Percentiles rank a stretch among this genome's conserved stretches.
phyloP scores from a whole-genome alignment of 2,329 filamentous ascomycete genomes.

The Pestalotiopsis fici region DNA sequence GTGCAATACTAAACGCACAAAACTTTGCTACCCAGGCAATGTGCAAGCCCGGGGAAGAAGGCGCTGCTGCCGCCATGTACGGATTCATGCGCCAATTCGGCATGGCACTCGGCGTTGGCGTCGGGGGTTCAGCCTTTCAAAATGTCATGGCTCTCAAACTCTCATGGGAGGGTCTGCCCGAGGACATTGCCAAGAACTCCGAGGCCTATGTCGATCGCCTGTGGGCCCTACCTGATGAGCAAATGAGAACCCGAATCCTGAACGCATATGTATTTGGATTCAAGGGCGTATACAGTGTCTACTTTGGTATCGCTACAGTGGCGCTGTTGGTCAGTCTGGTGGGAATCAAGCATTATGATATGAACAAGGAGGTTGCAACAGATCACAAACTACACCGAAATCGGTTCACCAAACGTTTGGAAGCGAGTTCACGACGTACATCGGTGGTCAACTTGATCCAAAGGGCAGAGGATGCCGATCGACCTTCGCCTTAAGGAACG shows the following conservation, averaged over 20 bases:
- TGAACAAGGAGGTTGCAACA: conserved; percentile 48
- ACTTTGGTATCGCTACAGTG: conserved; percentile 49
- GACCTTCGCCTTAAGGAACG: not conserved
- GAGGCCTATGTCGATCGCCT: conserved; percentile 23
- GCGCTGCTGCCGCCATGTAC: conserved; percentile 32
- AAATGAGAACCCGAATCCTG: conserved; percentile 3
- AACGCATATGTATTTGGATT: conserved; percentile 54
- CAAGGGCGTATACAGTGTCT: conserved; percentile 53
- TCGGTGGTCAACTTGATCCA: not conserved
- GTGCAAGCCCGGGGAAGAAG: conserved; percentile 16
- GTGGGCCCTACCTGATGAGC: not conserved
- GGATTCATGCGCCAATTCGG: conserved; percentile 41
- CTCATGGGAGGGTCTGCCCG: conserved; percentile 26
- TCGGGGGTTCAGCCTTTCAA: conserved; percentile 42
- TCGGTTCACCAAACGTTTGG: conserved; percentile 25
- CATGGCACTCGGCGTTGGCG: conserved; percentile 40
- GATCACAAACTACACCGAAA: conserved; percentile 40
- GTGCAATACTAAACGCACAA: conserved; percentile 17
- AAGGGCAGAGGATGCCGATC: not conserved
- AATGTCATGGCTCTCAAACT: conserved; percentile 38
- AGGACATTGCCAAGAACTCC: conserved; percentile 26
- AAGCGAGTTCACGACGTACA: conserved; percentile 25
- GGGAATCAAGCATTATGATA: conserved; percentile 38
- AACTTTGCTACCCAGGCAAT: conserved; percentile 19
- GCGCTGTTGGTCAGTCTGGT: conserved; percentile 19